Evolutionary conservation across 1,284 basidiomycete species (phyloP).

Genomic region (Ganoderma meredithae): DNA sequence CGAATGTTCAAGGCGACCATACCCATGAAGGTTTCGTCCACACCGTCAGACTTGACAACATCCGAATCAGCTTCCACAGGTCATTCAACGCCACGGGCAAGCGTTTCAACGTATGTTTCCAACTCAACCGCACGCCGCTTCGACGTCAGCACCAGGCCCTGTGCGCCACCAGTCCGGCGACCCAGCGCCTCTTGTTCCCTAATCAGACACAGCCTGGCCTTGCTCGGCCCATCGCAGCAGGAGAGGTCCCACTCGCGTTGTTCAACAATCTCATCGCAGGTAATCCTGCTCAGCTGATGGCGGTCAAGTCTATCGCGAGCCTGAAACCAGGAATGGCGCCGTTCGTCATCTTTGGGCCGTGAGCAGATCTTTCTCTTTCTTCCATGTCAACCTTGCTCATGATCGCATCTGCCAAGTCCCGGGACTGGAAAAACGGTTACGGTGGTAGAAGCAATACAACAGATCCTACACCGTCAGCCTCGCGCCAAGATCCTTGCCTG

Average conservation of each 20-base stretch:
- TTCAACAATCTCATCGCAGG: slow-evolving; percentile 54
- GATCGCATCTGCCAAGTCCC: slow-evolving; percentile 46
- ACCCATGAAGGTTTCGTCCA: slow-evolving; percentile 70
- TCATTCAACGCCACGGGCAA: slow-evolving; percentile 49
- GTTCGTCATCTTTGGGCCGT: slow-evolving; percentile 75
- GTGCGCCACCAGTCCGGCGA: slow-evolving; percentile 46
- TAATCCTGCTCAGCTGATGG: slow-evolving; percentile 61
- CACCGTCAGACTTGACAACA: slow-evolving; percentile 54
- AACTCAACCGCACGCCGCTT: slow-evolving; percentile 59
- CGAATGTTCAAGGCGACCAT: slow-evolving; percentile 45
- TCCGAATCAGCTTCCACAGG: slow-evolving; percentile 58
- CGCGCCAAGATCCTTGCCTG: slow-evolving; percentile 63
- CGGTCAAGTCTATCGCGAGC: slow-evolving; percentile 58
- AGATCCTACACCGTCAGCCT: slow-evolving; percentile 54
- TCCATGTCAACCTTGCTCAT: neutral
- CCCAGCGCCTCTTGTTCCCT: slow-evolving; percentile 54
- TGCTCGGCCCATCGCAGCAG: slow-evolving; percentile 20
- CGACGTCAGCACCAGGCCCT: slow-evolving; percentile 67
- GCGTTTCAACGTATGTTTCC: slow-evolving; percentile 59
- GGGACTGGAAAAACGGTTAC: slow-evolving; percentile 78
- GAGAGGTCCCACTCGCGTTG: slow-evolving; percentile 30
- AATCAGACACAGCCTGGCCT: slow-evolving; percentile 37
- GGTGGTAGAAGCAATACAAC: slow-evolving; percentile 68
- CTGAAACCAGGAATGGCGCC: slow-evolving; percentile 56
- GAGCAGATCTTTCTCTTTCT: slow-evolving; percentile 40